phyloP scores from a whole-genome alignment of 805 yeast species.

The Debaryomyces castellii region DNA sequence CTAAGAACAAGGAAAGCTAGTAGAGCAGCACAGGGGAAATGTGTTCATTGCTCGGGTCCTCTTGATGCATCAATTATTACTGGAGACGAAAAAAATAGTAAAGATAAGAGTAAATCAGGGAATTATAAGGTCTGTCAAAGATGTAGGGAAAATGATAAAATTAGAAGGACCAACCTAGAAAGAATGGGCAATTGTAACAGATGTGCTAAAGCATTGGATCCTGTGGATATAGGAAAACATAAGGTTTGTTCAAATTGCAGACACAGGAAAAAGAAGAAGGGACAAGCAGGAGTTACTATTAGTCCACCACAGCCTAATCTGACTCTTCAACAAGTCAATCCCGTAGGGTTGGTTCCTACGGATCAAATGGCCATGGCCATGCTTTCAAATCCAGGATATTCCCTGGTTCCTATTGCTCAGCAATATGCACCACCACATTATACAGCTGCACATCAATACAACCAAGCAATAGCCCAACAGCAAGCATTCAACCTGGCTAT shows the following conservation, averaged over 20 bases:
- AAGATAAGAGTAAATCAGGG: constrained; percentile 18
- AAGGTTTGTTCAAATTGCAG: constrained; percentile 60
- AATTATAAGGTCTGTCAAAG: constrained; percentile 64
- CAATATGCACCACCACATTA: constrained; percentile 8
- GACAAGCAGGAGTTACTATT: constrained; percentile 1
- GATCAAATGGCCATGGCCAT: constrained; percentile 9
- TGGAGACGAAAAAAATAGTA: constrained; percentile 19
- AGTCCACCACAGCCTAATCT: constrained; percentile 4
- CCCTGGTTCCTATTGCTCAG: constrained; percentile 5
- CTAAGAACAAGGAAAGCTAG: constrained; percentile 55
- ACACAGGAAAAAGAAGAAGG: constrained; percentile 46
- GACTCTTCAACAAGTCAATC: constrained; percentile 2
- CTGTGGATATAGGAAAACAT: constrained; percentile 47
- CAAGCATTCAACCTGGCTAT: constrained; percentile 22
- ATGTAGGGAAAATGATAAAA: constrained; percentile 61
- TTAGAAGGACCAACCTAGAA: constrained; percentile 56
- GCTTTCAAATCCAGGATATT: constrained; percentile 5
- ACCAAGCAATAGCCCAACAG: constrained; percentile 19
- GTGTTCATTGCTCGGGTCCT: constrained; percentile 70
- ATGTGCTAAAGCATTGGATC: constrained; percentile 52
- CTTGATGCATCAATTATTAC: constrained; percentile 39
- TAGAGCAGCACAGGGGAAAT: constrained; percentile 61
- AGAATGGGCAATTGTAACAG: constrained; percentile 61
- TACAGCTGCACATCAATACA: constrained; percentile 8
- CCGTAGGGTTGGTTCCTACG: constrained; percentile 8